phyloP scores from a whole-genome alignment of 2,329 filamentous ascomycete species.

The Phyllachora maydis region DNA sequence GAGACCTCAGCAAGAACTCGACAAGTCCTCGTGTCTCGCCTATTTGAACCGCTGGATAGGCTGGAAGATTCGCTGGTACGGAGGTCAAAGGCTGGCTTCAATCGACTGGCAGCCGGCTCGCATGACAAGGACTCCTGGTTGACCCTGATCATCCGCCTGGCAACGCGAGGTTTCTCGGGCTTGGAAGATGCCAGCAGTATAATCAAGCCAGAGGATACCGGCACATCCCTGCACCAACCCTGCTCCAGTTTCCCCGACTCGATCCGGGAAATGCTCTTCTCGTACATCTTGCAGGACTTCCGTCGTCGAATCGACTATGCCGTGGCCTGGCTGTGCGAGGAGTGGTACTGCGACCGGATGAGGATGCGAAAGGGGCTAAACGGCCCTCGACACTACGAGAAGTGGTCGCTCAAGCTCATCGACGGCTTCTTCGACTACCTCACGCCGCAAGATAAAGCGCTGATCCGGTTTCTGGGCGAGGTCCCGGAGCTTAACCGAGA shows the following conservation, averaged over 20 bases:
- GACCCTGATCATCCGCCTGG: conserved; percentile 66
- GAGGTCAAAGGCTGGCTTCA: conserved; percentile 54
- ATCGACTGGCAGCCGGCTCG: conserved; percentile 62
- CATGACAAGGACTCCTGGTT: conserved; percentile 83
- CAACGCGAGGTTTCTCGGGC: conserved; percentile 55
- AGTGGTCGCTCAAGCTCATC: conserved; percentile 61
- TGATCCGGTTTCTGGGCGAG: conserved; percentile 82
- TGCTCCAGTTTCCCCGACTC: no score
- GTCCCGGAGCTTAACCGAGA: conserved; percentile 58
- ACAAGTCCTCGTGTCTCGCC: conserved; percentile 50
- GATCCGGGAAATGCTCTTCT: conserved; percentile 64
- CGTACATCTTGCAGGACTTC: conserved; percentile 83
- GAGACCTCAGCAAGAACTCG: conserved; percentile 56
- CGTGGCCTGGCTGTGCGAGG: conserved; percentile 86
- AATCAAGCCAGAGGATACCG: conserved; percentile 32
- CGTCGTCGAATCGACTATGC: conserved; percentile 74
- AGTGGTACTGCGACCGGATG: conserved; percentile 81
- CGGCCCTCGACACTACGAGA: conserved; percentile 41
- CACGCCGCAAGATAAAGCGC: conserved; percentile 73
- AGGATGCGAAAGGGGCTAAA: conserved; percentile 13
- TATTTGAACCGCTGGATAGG: conserved; percentile 58
- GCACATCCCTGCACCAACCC: conserved; percentile 31
- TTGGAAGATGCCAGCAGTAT: conserved; percentile 34
- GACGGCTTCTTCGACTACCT: conserved; percentile 81
- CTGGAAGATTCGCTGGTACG: conserved; percentile 45